These are phyloP conservation scores for Tylopilus cervinicoccineus DNA, from an alignment of 768 basidiomycete genomes.

Conservation along the genomic window DNA sequence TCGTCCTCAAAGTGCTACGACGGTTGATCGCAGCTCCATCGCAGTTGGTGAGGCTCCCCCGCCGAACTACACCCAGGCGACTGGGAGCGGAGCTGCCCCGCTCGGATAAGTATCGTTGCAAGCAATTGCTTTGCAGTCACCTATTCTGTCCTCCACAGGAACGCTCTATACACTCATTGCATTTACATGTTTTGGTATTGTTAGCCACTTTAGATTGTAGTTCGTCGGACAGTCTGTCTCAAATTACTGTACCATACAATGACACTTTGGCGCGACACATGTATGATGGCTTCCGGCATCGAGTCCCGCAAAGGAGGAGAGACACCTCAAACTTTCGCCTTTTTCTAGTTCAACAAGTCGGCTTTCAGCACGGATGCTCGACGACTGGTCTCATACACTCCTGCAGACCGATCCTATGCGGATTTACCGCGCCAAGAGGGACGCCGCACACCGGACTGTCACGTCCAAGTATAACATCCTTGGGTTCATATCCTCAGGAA, in stretches of 20 bases:
- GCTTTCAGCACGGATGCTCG: conserved; percentile 3
- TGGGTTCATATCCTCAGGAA: conserved; percentile 97
- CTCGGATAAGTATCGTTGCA: not conserved
- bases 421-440: conserved; percentile 76
- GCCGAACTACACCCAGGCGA: conserved; percentile 23
- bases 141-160: not conserved
- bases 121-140: not conserved
- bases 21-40: conserved; percentile 13
- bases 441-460: conserved; percentile 62
- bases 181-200: not conserved
- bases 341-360: not conserved
- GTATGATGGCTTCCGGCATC: not conserved
- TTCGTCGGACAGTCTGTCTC: too few species aligned
- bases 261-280: too few species aligned
- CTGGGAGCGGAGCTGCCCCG: not conserved
- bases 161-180: not conserved
- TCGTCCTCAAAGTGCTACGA: conserved; percentile 1
- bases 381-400: conserved; percentile 35
- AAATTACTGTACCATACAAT: too few species aligned
- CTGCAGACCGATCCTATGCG: conserved; percentile 73
- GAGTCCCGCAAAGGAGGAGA: not conserved
- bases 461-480: conserved; percentile 85
- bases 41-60: conserved; percentile 19
- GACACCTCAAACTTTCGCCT: not conserved
- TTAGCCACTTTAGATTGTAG: too few species aligned